Evolutionary conservation across 169 alveolate species (phyloP), one percentile per base, ranked within the genome.

Genomic region (Miamiensis avidus): DNA sequence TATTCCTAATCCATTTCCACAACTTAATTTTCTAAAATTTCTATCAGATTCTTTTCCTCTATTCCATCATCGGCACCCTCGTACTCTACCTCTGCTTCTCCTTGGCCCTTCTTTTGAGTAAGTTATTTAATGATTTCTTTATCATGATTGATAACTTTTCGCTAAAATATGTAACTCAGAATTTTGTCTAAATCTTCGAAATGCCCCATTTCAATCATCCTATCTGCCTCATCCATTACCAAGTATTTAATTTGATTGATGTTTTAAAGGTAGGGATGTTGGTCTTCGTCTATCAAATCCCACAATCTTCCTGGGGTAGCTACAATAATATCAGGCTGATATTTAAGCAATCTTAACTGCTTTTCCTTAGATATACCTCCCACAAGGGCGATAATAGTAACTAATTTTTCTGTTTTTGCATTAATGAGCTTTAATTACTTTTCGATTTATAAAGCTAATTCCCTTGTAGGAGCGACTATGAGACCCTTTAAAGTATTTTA

Each of bases 391-490:
- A 95, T 94, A 30, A 92, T 81, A 34, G 88, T 84, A 1, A 93
- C 88, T 75, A 84, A 75, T 31, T 88, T 83, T 65, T 83, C 81
- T 73, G 88, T 82, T 25, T 81, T 79, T 69, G 86, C 74, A 65
- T 78, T 75, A 0, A 30, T 82, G 81, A 30, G 84, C 86, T 16
- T 84, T 69, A 29, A 75, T 65, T 78, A 84, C 81, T 76, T 85
- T 75, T 81, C 75, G 31, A 98, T 98, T 91, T 98, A 99, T 31
- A 96, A 95, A 25, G 99, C 99, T 64, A 99, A 93, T 91, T 99
- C 99, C 69, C 99, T 96, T 0, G 99, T 99, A 4, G 99, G 99
- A 25, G 99, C 97, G 31, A 99, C 86, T 64, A 99, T 96, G 25
- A 97, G 87, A 0, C 97, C 91, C 65, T 88, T 90, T 11, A 95